Percentiles rank a stretch among this genome's conserved stretches.
Evolutionary conservation across 139 green algal genomes (phyloP).

Genomic region (Haematococcus sp.): DNA sequence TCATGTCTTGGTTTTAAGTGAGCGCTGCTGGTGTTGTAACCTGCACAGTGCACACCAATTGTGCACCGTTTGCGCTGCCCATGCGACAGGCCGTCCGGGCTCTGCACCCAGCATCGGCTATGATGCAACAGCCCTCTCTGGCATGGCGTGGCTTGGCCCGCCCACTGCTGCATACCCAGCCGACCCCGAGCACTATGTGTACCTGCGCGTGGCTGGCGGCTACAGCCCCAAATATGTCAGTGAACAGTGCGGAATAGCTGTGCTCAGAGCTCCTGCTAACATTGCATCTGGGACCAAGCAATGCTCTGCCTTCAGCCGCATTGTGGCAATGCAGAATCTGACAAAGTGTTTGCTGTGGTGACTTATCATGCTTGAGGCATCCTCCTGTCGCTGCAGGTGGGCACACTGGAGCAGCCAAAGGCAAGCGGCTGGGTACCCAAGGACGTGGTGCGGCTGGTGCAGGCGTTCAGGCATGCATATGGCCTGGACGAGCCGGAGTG

Average conservation of each 20-base stretch:
- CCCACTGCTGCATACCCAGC: constrained; percentile 32
- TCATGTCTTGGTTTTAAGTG: too few relatives aligned
- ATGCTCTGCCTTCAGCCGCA: too few relatives aligned
- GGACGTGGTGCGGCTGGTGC: constrained; percentile 37
- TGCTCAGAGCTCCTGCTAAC: too few relatives aligned
- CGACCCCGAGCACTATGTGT: constrained; percentile 38
- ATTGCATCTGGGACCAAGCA: too few relatives aligned
- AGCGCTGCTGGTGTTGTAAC: too few relatives aligned
- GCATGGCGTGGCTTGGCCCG: constrained; percentile 25
- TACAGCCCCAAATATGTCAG: constrained; percentile 33
- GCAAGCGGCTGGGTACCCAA: constrained; percentile 48
- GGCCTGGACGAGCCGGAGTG: constrained; percentile 8
- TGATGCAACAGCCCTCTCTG: background rate
- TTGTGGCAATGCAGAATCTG: too few relatives aligned
- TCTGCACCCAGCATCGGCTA: background rate
- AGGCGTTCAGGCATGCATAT: constrained; percentile 22
- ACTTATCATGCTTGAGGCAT: background rate
- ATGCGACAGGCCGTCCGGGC: background rate
- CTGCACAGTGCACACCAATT: background rate
- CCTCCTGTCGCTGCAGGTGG: background rate
- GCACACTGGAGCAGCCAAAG: constrained; percentile 18
- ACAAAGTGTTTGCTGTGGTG: background rate
- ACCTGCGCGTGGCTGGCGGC: constrained; percentile 37
- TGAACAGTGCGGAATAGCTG: background rate
- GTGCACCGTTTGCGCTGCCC: background rate